Evolutionary conservation across 805 yeast species (phyloP).

Genomic region (Saccharomycopsis sp.): DNA sequence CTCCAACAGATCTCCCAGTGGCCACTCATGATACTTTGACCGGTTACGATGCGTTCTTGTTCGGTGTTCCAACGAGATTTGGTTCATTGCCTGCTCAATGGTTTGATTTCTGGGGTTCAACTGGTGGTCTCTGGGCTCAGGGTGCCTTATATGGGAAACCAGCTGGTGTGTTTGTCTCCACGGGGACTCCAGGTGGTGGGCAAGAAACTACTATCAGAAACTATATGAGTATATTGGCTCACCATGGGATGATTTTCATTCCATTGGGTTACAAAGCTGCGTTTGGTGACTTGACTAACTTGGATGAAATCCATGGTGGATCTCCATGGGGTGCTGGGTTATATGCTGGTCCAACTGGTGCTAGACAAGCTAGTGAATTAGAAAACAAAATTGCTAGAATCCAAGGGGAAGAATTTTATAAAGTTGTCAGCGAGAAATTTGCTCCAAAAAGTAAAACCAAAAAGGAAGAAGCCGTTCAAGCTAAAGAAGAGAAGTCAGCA

Average conservation of each 20-base stretch:
- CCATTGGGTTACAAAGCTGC: slow-evolving; percentile 68
- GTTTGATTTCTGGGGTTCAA: slow-evolving; percentile 67
- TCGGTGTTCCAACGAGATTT: slow-evolving; percentile 82
- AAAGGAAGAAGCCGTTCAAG: not conserved
- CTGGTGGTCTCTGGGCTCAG: slow-evolving; percentile 73
- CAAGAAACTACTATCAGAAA: slow-evolving; percentile 67
- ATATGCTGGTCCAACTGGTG: slow-evolving; percentile 70
- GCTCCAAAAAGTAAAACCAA: not conserved
- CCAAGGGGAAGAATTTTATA: slow-evolving; percentile 63
- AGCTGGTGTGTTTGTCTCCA: slow-evolving; percentile 65
- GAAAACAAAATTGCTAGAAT: slow-evolving; percentile 56
- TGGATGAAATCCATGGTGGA: slow-evolving; percentile 69
- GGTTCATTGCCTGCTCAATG: slow-evolving; percentile 79
- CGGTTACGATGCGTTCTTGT: slow-evolving; percentile 71
- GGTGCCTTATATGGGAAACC: slow-evolving; percentile 71
- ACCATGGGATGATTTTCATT: slow-evolving; percentile 74
- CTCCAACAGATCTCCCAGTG: slow-evolving; percentile 52
- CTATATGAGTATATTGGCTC: slow-evolving; percentile 57
- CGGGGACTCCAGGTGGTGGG: slow-evolving; percentile 78
- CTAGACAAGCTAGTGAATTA: slow-evolving; percentile 55
- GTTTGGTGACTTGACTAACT: slow-evolving; percentile 45
- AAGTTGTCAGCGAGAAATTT: slow-evolving; percentile 22
- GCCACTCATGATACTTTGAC: slow-evolving; percentile 53
- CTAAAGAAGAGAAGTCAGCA: not conserved
- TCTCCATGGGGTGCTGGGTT: slow-evolving; percentile 87